Conservation (phyloP, 495 filamentous ascomycete genomes). For the Neurospora tetrasperma region DNA sequence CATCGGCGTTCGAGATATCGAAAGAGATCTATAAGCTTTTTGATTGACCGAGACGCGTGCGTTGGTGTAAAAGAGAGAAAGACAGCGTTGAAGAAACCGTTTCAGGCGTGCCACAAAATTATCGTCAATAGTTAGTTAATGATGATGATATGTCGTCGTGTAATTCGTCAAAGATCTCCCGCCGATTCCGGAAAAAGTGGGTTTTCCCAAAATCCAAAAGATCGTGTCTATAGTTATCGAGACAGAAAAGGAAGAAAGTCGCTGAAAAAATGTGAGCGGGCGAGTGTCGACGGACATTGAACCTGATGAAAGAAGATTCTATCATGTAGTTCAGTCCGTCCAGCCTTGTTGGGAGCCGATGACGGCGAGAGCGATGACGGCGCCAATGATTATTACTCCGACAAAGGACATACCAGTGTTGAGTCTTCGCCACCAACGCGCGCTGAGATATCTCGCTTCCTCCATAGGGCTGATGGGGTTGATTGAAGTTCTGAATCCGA, state of each 20-base stretch:
- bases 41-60: neutral
- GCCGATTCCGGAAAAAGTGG: neutral
- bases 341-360: slow-evolving; percentile 40
- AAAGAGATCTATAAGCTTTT: neutral
- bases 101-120: neutral
- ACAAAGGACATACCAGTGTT: slow-evolving; percentile 80
- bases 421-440: slow-evolving; percentile 84
- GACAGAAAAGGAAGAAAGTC: neutral
- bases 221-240: neutral
- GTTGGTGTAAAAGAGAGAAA: neutral
- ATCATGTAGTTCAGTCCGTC: slow-evolving; percentile 6
- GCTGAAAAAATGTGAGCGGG: neutral
- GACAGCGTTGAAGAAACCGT: neutral
- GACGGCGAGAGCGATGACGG: slow-evolving; percentile 56
- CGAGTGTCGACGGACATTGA: neutral
- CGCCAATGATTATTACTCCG: slow-evolving; percentile 66
- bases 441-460: slow-evolving; percentile 63
- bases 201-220: neutral
- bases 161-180: neutral
- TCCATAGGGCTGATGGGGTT: slow-evolving; percentile 32
- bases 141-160: neutral
- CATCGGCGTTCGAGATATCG: neutral
- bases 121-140: neutral
- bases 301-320: neutral
- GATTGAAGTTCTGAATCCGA: slow-evolving; percentile 22